Percentiles rank a stretch among this genome's conserved stretches.
Conservation (phyloP, 1,139 yeast genomes). For the Taiozyma sp. region DNA sequence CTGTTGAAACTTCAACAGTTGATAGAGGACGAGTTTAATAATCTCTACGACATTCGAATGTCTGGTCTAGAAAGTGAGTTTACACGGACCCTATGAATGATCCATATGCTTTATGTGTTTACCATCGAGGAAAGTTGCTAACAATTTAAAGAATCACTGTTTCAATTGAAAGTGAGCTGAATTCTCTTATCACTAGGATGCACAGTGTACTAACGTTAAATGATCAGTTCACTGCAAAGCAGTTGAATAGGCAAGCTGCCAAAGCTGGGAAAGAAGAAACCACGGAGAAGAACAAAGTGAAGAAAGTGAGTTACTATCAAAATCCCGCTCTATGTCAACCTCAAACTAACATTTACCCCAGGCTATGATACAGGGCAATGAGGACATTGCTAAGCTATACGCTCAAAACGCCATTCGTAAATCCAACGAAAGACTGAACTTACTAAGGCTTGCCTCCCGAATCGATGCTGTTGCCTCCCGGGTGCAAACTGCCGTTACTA, state of each 20-base stretch:
- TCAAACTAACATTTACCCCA: constrained; percentile 9
- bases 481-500: constrained; percentile 96
- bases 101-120: background rate
- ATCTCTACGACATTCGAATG: constrained; percentile 25
- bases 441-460: constrained; percentile 79
- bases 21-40: background rate
- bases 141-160: constrained; percentile 39
- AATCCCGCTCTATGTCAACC: background rate
- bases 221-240: constrained; percentile 85
- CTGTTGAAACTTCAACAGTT: background rate
- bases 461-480: constrained; percentile 96
- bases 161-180: constrained; percentile 41
- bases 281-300: constrained; percentile 81
- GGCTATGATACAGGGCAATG: constrained; percentile 81
- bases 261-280: constrained; percentile 90
- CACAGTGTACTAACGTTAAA: constrained; percentile 4
- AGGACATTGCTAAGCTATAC: constrained; percentile 89
- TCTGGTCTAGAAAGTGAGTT: constrained; percentile 45
- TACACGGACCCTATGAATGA: background rate
- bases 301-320: constrained; percentile 42
- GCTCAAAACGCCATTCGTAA: constrained; percentile 97
- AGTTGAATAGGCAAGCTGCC: constrained; percentile 82
- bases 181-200: background rate
- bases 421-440: constrained; percentile 78
- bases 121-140: background rate